Conservation (phyloP, 176 grass and related monocot species). For the Aegilops speltoides region DNA sequence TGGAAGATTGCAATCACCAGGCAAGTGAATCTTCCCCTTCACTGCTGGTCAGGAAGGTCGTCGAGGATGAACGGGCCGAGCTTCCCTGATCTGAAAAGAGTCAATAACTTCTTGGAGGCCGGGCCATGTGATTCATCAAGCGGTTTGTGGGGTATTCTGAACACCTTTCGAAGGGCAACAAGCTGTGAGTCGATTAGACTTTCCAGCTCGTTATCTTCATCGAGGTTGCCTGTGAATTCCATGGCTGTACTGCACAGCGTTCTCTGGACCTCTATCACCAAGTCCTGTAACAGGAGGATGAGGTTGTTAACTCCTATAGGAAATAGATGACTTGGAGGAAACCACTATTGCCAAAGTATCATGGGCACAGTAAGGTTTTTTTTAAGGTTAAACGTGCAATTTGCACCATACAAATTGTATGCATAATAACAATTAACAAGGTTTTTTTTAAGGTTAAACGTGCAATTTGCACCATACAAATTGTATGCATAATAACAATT, state of each 20-base stretch:
- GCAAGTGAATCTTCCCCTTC: neutral
- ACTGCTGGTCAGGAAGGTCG: slow-evolving; percentile 54
- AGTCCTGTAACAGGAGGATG: slow-evolving; percentile 43
- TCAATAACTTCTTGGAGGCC: slow-evolving; percentile 78
- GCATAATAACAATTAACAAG: too few relatives aligned
- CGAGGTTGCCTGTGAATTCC: slow-evolving; percentile 61
- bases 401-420: neutral
- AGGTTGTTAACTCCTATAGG: neutral
- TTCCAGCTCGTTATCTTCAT: slow-evolving; percentile 77
- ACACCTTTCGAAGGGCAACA: slow-evolving; percentile 64
- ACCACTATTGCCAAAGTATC: slow-evolving; percentile 14
- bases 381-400: neutral
- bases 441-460: neutral
- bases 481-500: neutral
- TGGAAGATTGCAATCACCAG: too few relatives aligned
- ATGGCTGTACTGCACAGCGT: slow-evolving; percentile 58
- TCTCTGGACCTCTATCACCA: slow-evolving; percentile 69
- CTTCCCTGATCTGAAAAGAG: slow-evolving; percentile 82
- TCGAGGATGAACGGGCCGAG: slow-evolving; percentile 83
- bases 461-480: neutral
- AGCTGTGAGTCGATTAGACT: slow-evolving; percentile 74
- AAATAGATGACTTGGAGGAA: slow-evolving; percentile 1
- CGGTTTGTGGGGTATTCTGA: slow-evolving; percentile 69
- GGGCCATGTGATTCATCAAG: slow-evolving; percentile 58
- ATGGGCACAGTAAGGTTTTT: neutral